These are phyloP conservation scores for Isochrysis galbana DNA, from an alignment of 78 protist species.

Conservation along the genomic window DNA sequence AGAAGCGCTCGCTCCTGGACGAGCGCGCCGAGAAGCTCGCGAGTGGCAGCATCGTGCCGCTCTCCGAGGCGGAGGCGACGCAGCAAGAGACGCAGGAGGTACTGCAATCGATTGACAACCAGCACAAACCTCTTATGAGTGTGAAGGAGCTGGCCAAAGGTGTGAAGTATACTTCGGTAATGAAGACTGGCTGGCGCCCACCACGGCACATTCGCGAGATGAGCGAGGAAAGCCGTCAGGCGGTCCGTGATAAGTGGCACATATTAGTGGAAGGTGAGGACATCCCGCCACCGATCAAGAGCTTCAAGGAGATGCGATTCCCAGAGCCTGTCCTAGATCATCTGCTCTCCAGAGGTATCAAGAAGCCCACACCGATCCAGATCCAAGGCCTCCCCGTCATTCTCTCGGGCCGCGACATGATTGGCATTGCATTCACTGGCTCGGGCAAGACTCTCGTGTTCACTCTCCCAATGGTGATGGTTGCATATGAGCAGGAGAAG, in stretches of 20 bases:
- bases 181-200: slow-evolving; percentile 63
- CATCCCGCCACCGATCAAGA: slow-evolving; percentile 80
- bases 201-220: slow-evolving; percentile 44
- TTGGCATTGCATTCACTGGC: slow-evolving; percentile 98
- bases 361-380: slow-evolving; percentile 95
- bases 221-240: slow-evolving; percentile 27
- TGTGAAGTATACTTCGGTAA: slow-evolving; percentile 44
- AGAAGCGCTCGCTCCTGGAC: not conserved
- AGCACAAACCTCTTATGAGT: slow-evolving; percentile 20
- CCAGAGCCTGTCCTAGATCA: slow-evolving; percentile 74
- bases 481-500: slow-evolving; percentile 83
- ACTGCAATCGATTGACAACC: not conserved
- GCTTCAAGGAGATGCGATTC: slow-evolving; percentile 83
- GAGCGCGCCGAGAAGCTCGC: slow-evolving; percentile 14
- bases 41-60: not conserved
- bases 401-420: slow-evolving; percentile 91
- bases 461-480: slow-evolving; percentile 83
- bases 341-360: slow-evolving; percentile 73
- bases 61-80: not conserved
- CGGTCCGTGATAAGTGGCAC: slow-evolving; percentile 67
- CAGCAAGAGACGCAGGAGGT: not conserved
- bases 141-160: slow-evolving; percentile 51
- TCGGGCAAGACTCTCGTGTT: slow-evolving; percentile 96
- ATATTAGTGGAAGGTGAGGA: slow-evolving; percentile 82
- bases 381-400: slow-evolving; percentile 71